Conservation (phyloP, 345 rosid species). For the Eucalyptus urophylla region DNA sequence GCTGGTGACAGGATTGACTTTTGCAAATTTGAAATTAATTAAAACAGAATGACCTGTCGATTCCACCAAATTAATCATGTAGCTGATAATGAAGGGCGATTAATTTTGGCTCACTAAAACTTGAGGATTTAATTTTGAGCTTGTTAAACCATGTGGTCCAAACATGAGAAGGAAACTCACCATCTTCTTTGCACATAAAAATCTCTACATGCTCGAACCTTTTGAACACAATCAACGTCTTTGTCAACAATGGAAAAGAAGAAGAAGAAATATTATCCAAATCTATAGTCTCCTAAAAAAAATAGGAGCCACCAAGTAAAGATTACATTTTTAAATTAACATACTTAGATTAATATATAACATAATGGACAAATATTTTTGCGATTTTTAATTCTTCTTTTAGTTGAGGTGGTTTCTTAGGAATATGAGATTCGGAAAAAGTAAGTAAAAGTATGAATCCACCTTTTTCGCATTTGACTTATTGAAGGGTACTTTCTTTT, state of each 20-base stretch:
- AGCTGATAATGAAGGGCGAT: neutral
- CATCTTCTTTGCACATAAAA: neutral
- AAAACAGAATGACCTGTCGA: fast-evolving
- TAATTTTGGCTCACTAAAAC: neutral
- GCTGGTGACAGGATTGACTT: neutral
- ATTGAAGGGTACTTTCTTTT: neutral
- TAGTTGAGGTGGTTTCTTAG: neutral
- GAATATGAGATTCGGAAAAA: neutral
- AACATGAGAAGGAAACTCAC: neutral
- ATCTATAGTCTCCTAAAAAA: neutral
- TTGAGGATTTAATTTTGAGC: neutral
- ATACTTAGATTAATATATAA: neutral
- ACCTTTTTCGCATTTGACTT: neutral
- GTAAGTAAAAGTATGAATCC: neutral
- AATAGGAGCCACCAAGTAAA: neutral
- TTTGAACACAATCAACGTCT: neutral
- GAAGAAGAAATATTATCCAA: neutral
- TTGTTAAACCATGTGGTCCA: neutral
- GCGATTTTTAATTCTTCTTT: neutral
- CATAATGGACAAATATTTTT: neutral
- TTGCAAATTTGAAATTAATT: neutral
- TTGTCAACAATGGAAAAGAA: neutral
- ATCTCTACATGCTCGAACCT: neutral
- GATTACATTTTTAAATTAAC: neutral
- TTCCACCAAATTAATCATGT: neutral